These are phyloP conservation scores for Candida methanosorbosa DNA, from an alignment of 805 yeast species.

Conservation along the genomic window DNA sequence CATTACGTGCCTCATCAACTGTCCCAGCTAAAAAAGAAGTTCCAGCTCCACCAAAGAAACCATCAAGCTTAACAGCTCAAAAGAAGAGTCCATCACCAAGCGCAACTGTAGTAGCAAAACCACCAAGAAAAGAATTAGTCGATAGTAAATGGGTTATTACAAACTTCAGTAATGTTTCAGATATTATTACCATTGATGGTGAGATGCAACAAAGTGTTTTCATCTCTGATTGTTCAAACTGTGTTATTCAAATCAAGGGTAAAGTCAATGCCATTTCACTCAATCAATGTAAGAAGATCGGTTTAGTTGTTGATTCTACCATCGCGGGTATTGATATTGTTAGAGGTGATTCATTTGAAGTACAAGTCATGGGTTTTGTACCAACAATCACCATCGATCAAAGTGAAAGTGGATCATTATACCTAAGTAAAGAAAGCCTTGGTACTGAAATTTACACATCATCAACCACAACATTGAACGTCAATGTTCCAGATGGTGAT, in stretches of 20 bases:
- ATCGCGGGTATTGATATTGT: constrained; percentile 86
- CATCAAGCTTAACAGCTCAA: constrained; percentile 51
- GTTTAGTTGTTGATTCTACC: constrained; percentile 73
- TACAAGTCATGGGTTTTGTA: constrained; percentile 75
- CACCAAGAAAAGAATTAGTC: constrained; percentile 57
- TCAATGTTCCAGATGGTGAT: constrained; percentile 71
- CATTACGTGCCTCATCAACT: constrained; percentile 50
- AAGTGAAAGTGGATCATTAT: constrained; percentile 77
- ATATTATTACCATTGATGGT: constrained; percentile 62
- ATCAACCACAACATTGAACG: constrained; percentile 75
- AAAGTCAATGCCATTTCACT: constrained; percentile 85
- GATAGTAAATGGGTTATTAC: constrained; percentile 90
- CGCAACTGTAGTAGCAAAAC: constrained; percentile 25
- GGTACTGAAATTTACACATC: constrained; percentile 76
- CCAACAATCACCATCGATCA: constrained; percentile 87
- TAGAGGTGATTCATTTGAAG: constrained; percentile 70
- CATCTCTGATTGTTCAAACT: constrained; percentile 70
- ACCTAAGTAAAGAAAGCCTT: constrained; percentile 64
- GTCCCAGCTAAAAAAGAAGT: constrained; percentile 40
- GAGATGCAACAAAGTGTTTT: constrained; percentile 83
- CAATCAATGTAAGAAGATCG: constrained; percentile 62
- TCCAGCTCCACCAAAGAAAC: constrained; percentile 83
- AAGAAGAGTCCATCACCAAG: constrained; percentile 8
- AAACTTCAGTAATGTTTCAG: constrained; percentile 57
- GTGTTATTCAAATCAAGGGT: constrained; percentile 78